Evolutionary conservation across 768 basidiomycete genomes (phyloP).

Genomic region (Leccinum imitatum): DNA sequence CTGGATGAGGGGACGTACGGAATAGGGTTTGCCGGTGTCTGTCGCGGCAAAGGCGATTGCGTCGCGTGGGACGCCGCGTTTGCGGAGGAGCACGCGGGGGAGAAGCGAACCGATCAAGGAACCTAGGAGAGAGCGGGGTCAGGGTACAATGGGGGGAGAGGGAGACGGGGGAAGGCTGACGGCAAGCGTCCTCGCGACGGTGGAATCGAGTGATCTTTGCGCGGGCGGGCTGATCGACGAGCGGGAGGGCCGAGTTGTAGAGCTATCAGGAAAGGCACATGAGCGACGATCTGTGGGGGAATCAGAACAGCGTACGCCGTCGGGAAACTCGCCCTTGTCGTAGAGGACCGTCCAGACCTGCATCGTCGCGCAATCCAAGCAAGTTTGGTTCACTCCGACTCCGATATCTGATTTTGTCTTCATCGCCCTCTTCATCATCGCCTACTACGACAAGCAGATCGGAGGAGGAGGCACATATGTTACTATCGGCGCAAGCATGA

Average conservation of each 20-base stretch:
- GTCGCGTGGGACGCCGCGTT: constrained; percentile 50
- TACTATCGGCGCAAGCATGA: constrained; percentile 66
- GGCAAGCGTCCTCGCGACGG: constrained; percentile 71
- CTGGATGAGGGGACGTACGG: constrained; percentile 43
- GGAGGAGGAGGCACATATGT: constrained; percentile 90
- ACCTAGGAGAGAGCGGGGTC: constrained; percentile 42
- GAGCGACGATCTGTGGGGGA: constrained; percentile 2
- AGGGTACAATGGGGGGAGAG: not conserved
- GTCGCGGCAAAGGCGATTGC: constrained; percentile 57
- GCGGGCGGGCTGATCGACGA: constrained; percentile 57
- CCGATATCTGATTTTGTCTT: constrained; percentile 49
- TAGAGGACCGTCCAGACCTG: constrained; percentile 43
- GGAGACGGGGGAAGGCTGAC: constrained; percentile 37
- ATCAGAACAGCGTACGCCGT: constrained; percentile 31
- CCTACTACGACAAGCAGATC: constrained; percentile 47
- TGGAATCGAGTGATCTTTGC: constrained; percentile 64
- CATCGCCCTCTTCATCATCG: constrained; percentile 87
- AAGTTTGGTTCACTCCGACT: constrained; percentile 17
- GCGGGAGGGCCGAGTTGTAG: constrained; percentile 56
- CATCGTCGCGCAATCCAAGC: constrained; percentile 31
- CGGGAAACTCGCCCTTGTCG: constrained; percentile 35
- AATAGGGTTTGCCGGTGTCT: constrained; percentile 71
- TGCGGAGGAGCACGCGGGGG: constrained; percentile 58
- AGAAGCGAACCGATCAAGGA: constrained; percentile 77
- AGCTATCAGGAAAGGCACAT: constrained; percentile 40